A percentile compares a stretch with the other conserved stretches of the same genome.
These are phyloP conservation scores for Corymbia calophylla DNA, from an alignment of 441 rosid species.

Conservation along the genomic window DNA sequence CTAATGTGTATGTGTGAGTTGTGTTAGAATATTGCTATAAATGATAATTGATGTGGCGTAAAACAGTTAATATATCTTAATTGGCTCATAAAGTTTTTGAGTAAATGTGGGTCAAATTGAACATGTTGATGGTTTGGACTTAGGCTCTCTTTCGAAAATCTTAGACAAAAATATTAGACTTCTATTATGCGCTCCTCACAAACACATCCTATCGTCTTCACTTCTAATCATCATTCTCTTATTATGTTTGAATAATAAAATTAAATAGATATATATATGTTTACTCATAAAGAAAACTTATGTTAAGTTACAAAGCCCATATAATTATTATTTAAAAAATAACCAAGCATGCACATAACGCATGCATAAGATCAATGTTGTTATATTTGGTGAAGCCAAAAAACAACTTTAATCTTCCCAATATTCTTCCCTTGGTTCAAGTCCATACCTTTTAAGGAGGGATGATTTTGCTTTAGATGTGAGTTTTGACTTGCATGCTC, in stretches of 20 bases:
- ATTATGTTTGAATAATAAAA: neutral
- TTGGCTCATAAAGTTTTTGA: rapidly evolving
- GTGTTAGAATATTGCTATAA: neutral
- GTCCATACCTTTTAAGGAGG: too few relatives aligned
- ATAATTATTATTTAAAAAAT: too few relatives aligned
- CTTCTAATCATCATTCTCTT: neutral
- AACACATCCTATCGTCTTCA: neutral
- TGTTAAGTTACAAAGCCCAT: neutral
- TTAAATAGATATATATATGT: neutral
- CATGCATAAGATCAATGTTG: neutral
- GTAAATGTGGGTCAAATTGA: too few relatives aligned
- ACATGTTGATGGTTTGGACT: rapidly evolving
- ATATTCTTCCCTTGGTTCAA: too few relatives aligned
- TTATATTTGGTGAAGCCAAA: neutral
- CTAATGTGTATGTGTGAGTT: too few relatives aligned
- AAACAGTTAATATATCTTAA: too few relatives aligned
- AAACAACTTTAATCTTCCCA: neutral
- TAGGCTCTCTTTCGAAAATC: neutral
- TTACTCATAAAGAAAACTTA: neutral
- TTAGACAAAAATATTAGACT: too few relatives aligned
- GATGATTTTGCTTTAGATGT: too few relatives aligned
- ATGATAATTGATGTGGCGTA: rapidly evolving
- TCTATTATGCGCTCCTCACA: too few relatives aligned
- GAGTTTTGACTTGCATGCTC: too few relatives aligned
- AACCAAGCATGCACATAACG: neutral